phyloP scores from a whole-genome alignment of 2,329 filamentous ascomycete species.

The Penicillium griseofulvum region DNA sequence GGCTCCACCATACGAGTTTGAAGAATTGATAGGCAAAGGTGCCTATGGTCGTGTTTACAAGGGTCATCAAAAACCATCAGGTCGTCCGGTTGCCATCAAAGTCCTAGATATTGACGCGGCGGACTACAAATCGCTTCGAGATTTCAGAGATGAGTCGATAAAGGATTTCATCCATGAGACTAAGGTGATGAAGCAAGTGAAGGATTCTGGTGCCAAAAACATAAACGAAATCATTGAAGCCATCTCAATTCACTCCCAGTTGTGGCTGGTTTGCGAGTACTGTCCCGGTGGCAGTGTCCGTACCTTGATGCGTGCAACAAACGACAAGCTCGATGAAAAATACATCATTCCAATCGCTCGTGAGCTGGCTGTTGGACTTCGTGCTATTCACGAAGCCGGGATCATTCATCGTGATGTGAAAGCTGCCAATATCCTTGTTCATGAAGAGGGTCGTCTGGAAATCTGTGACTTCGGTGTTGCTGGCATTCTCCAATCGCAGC shows the following conservation, averaged over 20 bases:
- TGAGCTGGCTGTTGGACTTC: conserved; percentile 61
- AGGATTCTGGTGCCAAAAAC: conserved; percentile 61
- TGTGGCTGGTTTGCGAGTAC: conserved; percentile 67
- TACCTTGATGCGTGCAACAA: conserved; percentile 55
- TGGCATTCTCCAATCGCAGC: conserved; percentile 58
- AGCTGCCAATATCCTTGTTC: conserved; percentile 62
- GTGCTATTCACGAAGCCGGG: conserved; percentile 63
- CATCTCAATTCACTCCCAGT: conserved; percentile 61
- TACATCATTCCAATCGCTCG: conserved; percentile 64
- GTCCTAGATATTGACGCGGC: conserved; percentile 51
- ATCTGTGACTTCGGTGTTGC: conserved; percentile 67
- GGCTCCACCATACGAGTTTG: conserved; percentile 48
- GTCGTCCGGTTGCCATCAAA: conserved; percentile 51
- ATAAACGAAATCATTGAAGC: conserved; percentile 65
- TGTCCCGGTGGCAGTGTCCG: conserved; percentile 65
- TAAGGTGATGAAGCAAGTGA: conserved; percentile 60
- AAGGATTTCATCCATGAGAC: conserved; percentile 62
- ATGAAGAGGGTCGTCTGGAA: conserved; percentile 61
- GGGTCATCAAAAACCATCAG: conserved; percentile 41
- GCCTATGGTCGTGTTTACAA: conserved; percentile 53
- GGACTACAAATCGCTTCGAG: conserved; percentile 48
- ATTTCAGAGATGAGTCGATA: conserved; percentile 49
- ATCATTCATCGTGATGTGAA: conserved; percentile 67
- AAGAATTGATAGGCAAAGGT: conserved; percentile 53
- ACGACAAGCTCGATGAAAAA: conserved; percentile 55